Conservation (phyloP, 768 basidiomycete species). For the Lactifluus echinatus region DNA sequence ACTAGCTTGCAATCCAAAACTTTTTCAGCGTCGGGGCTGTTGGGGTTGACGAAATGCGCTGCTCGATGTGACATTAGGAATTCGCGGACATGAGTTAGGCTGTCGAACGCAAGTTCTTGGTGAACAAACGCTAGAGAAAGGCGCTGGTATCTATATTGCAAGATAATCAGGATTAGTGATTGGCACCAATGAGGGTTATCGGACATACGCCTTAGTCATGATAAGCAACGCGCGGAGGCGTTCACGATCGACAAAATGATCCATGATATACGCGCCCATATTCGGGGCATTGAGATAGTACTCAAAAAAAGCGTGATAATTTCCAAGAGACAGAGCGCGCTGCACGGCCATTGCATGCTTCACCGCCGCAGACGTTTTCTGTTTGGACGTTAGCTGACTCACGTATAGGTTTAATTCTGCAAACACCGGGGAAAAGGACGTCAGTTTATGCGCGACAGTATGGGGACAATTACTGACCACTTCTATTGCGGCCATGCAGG, state of each 20-base stretch:
- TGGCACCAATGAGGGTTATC: slow-evolving; percentile 1
- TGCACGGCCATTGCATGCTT: slow-evolving; percentile 87
- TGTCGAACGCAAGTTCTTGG: slow-evolving; percentile 79
- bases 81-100: slow-evolving; percentile 45
- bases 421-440: background rate
- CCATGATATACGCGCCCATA: slow-evolving; percentile 99
- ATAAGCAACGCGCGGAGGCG: slow-evolving; percentile 76
- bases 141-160: slow-evolving; percentile 60
- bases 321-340: slow-evolving; percentile 82
- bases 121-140: slow-evolving; percentile 71
- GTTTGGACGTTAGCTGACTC: slow-evolving; percentile 92
- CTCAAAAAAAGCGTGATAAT: slow-evolving; percentile 88
- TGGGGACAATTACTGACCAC: slow-evolving; percentile 49
- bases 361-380: slow-evolving; percentile 75
- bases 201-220: slow-evolving; percentile 86
- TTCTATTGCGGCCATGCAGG: slow-evolving; percentile 85
- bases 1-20: slow-evolving; percentile 64
- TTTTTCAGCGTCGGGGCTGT: slow-evolving; percentile 52
- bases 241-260: slow-evolving; percentile 93
- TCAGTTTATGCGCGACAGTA: background rate
- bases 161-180: background rate
- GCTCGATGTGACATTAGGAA: slow-evolving; percentile 69
- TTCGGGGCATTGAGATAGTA: slow-evolving; percentile 80
- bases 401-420: slow-evolving; percentile 92
- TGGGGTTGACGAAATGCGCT: slow-evolving; percentile 56